Evolutionary conservation across 768 basidiomycete genomes (phyloP), one percentile per base, ranked within the genome.

Genomic region (Hygrophoropsis aurantiaca): DNA sequence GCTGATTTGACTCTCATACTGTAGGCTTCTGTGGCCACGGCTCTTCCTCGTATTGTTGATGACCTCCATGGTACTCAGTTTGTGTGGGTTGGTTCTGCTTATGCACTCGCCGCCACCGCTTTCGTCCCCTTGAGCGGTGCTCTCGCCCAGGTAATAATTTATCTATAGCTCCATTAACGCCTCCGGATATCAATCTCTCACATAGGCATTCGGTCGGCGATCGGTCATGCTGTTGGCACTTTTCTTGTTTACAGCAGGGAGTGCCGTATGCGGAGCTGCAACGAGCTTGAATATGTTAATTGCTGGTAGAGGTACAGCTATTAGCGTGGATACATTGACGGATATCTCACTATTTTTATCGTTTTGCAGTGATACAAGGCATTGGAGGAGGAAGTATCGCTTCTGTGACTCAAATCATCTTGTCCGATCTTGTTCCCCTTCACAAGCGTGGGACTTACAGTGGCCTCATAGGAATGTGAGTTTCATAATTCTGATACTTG

Each of bases 351-450:
- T 6, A 30, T 13, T 6, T 30, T 13, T 13, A 30, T 13, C 27
- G 13, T 30, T 16, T 26, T 42, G 15, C 36, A 60, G 55, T 63
- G 5, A 40, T 70, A 23, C 69, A 70, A 55, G 69, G 69, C 32
- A 44, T 70, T 33, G 69, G 69, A 1, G 63, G 65, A 6, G 71
- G 71, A 5, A 68, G 68, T 6, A 66, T 71, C 30, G 46, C 65
- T 7, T 55, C 61, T 6, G 56, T 70, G 34, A 59, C 67, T 3
- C 66, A 71, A 35, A 71, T 75, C 48, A 57, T 75, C 40, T 51
- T 72, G 2, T 65, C 69, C n/a, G 74, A 76, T 54, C 56, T 76
- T 6, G 68, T 75, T 6, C 64, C 74, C 11, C 64, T 76, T 8
- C 55, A 60, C n/a, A 69, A 74, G 46, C 68, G 74, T 5, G 74